Evolutionary conservation across 306 rosid species (phyloP), one percentile per base, ranked within the genome.

Genomic region (Inga oerstediana): DNA sequence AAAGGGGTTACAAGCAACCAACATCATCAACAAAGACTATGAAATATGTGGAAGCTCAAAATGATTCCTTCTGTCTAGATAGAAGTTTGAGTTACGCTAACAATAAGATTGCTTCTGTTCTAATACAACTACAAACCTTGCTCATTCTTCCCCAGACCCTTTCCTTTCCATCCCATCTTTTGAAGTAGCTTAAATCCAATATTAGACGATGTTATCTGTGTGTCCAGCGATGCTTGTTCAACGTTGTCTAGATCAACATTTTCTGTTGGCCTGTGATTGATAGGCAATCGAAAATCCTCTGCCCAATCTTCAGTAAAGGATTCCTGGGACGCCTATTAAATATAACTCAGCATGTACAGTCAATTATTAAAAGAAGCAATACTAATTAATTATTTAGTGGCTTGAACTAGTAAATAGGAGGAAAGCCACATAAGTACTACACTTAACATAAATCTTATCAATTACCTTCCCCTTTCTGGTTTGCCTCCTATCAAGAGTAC

Each of bases 121-220:
- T 24, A 61, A 24, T 61, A 24, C 37, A 62, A 10, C 37, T 10
- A 62, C 68, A 62, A 84, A 92, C 99, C 99, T 92, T 96, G 99
- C 89, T 96, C 98, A 85, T 96, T 87, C 88, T 96, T 93, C 87
- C 98, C 99, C 17, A 96, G 97, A 76, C 99, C 99, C 81, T 92
- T 96, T 77, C 99, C 99, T 85, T 96, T 96, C 99, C 99, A 96
- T 37, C 99, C 99, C 98, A 96, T 96, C 84, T 96, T 96, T 83
- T 96, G 98, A 72, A 96, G 99, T 87, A 96, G 99, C 93, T 91
- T 90, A 88, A 90, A 96, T 30, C 99, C 99, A 79, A 93, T 49
- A 86, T 96, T 96, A 62, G 98, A 92, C 10, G 99, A 93, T 24
- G 91, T 75, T 85, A 96, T 83, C 27, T 94, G 97, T 24, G 91